Evolutionary conservation across 164 flowering plant genomes (phyloP).

Genomic region (Vitis rupestris): DNA sequence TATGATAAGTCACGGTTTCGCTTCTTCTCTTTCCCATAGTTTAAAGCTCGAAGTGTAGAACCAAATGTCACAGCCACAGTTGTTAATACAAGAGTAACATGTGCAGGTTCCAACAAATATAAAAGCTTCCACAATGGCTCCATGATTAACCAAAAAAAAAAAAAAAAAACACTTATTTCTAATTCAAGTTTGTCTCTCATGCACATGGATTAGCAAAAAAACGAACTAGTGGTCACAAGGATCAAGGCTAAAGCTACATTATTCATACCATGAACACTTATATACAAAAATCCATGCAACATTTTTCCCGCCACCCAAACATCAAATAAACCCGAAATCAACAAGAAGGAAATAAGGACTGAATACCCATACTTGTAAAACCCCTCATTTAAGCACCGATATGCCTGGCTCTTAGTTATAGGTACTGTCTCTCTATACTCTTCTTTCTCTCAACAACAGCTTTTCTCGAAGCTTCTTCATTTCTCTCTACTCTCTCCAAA

Average conservation of each 20-base stretch:
- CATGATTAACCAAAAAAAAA: slow-evolving; percentile 55
- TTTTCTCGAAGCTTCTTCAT: too few relatives aligned
- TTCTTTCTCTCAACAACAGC: too few relatives aligned
- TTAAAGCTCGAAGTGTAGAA: slow-evolving; percentile 80
- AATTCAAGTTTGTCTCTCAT: background rate
- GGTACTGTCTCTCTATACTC: too few relatives aligned
- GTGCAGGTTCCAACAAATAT: slow-evolving; percentile 82
- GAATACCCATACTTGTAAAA: too few relatives aligned
- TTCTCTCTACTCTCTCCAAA: too few relatives aligned
- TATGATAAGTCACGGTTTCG: slow-evolving; percentile 46
- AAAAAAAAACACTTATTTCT: background rate
- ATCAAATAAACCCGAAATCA: too few relatives aligned
- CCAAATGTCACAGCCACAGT: slow-evolving; percentile 83
- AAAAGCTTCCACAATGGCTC: slow-evolving; percentile 79
- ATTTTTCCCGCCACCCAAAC: too few relatives aligned
- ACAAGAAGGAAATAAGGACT: too few relatives aligned
- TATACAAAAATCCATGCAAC: slow-evolving; percentile 22
- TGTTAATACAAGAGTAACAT: slow-evolving; percentile 64
- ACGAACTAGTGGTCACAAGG: background rate
- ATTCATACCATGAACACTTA: slow-evolving; percentile 4
- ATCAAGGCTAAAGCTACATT: slow-evolving; percentile 17
- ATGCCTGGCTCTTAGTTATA: too few relatives aligned
- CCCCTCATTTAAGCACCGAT: too few relatives aligned
- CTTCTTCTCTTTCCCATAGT: slow-evolving; percentile 88
- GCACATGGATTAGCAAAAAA: background rate